Evolutionary conservation across 2,329 filamentous ascomycete species (phyloP), one percentile per base, ranked within the genome.

Genomic region (Colletotrichum karsti): DNA sequence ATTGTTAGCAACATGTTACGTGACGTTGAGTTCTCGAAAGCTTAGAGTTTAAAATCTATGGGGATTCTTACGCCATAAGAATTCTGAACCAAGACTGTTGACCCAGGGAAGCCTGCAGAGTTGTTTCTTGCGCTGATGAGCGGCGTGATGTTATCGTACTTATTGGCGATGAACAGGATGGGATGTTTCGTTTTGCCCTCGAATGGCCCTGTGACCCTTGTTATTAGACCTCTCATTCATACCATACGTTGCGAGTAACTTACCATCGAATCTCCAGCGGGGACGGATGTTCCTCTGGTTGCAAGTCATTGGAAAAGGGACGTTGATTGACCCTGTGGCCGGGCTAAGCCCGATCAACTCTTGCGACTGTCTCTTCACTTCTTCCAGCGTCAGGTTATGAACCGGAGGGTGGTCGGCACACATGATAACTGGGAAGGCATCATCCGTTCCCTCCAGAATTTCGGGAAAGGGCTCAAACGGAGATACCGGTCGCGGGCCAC

Each of bases 131-230:
- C 83, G 67, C 82, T 84, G 18, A 80, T 71, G 3, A 82, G 71
- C 18, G 84, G 84, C n/a, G 84, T 86, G 24, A 85, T 78, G 44
- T 85, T 85, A 69, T 86, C 84, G 13, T 79, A 80, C 30, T 75
- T 71, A 67, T 84, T 84, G 9, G 79, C 79, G 7, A 86, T 75
- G 70, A 81, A 85, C 20, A 86, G 71, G 39, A 86, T 79, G 1
- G 84, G 84, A n/a, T 79, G 77, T 7, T 67, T 72, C 3, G 84
- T 85, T 37, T 77, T 75, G 3, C 74, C 77, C 22, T 70, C 70
- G n/a, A 77, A 77, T 1, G 72, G 71, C 7, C 70, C 75, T 44
- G 30, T 51, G 56, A 4, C 33, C 1, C 9, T 10, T 4, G 12
- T 57, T 24, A 54, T n/a, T 15, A 9, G 6, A 3, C 2, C 12